Percentiles rank a stretch among this genome's conserved stretches.
These are phyloP conservation scores for Verbascum thapsus DNA, from an alignment of 257 asterid genomes.

Conservation along the genomic window DNA sequence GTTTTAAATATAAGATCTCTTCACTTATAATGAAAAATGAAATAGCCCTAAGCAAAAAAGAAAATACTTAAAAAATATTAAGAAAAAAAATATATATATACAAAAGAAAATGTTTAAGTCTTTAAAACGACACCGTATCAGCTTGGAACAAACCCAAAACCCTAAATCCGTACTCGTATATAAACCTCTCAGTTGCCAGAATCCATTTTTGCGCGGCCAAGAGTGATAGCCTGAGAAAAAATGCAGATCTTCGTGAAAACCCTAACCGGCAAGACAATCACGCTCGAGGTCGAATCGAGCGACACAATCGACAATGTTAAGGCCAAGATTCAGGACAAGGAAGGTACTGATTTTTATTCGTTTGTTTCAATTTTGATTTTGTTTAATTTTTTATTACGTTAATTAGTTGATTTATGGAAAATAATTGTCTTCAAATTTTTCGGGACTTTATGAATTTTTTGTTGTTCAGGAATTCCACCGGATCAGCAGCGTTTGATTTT, in stretches of 20 bases:
- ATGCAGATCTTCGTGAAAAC: slow-evolving; percentile 83
- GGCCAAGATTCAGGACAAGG: slow-evolving; percentile 78
- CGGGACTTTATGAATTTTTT: neutral
- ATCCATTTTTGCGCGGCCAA: neutral
- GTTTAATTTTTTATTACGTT: neutral
- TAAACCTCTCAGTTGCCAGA: slow-evolving; percentile 1
- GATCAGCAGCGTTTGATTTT: slow-evolving; percentile 78
- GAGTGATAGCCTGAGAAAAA: too few relatives aligned
- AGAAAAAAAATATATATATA: too few relatives aligned
- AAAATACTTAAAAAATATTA: too few relatives aligned
- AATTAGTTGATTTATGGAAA: neutral
- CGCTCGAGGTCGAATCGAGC: too few relatives aligned
- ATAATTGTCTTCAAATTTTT: too few relatives aligned
- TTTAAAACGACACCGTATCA: slow-evolving; percentile 22
- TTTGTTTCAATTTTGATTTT: neutral
- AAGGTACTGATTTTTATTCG: slow-evolving; percentile 37
- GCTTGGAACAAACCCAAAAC: slow-evolving; percentile 25
- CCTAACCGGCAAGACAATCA: slow-evolving; percentile 70
- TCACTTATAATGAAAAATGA: too few relatives aligned
- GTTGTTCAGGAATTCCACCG: slow-evolving; percentile 57
- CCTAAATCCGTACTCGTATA: slow-evolving; percentile 27
- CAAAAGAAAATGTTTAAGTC: too few relatives aligned
- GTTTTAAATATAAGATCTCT: too few relatives aligned
- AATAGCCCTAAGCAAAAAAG: too few relatives aligned
- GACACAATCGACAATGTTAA: too few relatives aligned